Evolutionary conservation across 169 alveolate genomes (phyloP).

Genomic region (Plasmodium coatneyi): DNA sequence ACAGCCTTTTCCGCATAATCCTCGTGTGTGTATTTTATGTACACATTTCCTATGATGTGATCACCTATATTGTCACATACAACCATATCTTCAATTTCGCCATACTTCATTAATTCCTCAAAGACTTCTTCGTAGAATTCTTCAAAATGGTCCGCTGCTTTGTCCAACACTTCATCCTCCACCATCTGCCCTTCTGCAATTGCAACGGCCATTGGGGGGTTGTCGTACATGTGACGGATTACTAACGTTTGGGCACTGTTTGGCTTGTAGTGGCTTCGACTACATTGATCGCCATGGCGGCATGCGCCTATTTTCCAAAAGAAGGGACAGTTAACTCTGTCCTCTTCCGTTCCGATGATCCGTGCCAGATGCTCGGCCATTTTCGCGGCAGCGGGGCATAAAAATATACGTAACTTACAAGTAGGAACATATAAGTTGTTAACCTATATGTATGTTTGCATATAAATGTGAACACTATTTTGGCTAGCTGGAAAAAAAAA

Average conservation of each 20-base stretch:
- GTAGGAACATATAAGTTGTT: neutral
- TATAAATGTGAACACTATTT: constrained; percentile 6
- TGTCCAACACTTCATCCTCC: constrained; percentile 95
- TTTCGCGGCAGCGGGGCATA: neutral
- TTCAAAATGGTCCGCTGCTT: constrained; percentile 98
- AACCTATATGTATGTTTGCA: neutral
- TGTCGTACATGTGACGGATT: constrained; percentile 97
- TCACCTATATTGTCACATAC: constrained; percentile 99
- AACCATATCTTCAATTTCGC: constrained; percentile 98
- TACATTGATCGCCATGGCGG: constrained; percentile 99
- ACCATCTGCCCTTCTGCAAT: constrained; percentile 97
- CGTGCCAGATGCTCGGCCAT: constrained; percentile 99
- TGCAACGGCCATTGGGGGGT: constrained; percentile 99
- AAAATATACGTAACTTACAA: neutral
- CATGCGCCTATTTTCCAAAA: constrained; percentile 99
- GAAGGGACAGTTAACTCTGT: constrained; percentile 99
- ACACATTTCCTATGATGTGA: constrained; percentile 98
- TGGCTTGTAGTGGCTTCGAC: constrained; percentile 98
- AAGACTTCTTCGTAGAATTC: constrained; percentile 98
- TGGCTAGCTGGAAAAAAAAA: constrained; percentile 35
- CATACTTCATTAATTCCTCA: constrained; percentile 96
- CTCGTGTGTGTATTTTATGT: constrained; percentile 96
- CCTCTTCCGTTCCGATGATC: constrained; percentile 99
- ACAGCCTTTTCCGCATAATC: constrained; percentile 96
- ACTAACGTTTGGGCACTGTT: constrained; percentile 96